Base-by-base conservation (phyloP, 148 eudicot species). In the Rheum nobile region DNA sequence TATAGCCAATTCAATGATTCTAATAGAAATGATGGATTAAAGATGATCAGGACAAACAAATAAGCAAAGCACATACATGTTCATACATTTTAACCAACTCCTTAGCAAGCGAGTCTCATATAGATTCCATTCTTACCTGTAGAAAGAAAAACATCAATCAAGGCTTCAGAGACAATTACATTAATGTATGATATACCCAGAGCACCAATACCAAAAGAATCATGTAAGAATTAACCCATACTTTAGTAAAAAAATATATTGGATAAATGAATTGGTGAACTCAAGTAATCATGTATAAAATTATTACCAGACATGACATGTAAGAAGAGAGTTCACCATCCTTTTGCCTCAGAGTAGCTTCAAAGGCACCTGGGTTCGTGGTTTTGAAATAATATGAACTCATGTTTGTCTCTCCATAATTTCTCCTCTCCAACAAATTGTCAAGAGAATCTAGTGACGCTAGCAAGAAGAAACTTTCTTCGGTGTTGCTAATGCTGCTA, bases 11-110 rank as follows among this genome's bases (percentile, higher is more conserved):
- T 29, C 35, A 65, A 41, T 50, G 44, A 34, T 70, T 39, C 8
- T 69, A 17, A 41, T 61, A 73, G 34, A 54, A 43, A 24, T 69
- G 54, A 47, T 34, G 68, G 4, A 81, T 6, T 32, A 65, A 46
- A 50, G 39, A 74, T 44, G 34, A 12, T 69, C 29, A 63, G 13
- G 31, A 65, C 17, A 29, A 11, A 46, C 52, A 42, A n/a, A 46
- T 52, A 76, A 46, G 19, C 8, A 29, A 54, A 67, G 75, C 80
- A 67, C 78, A 79, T 68, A 88, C 98, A 86, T 89, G 89, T 76
- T 86, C 98, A 11, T 96, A 91, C 97, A 94, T 85, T 81, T 89
- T 91, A 73, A 94, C 98, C 77, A 94, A 84, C 82, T 94, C 98
- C 76, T 94, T 97, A 37, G 98, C 93, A 82, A 94, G 98, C 68